These are phyloP conservation scores for Suhomyces canberraensis DNA, from an alignment of 805 yeast genomes.

Conservation along the genomic window DNA sequence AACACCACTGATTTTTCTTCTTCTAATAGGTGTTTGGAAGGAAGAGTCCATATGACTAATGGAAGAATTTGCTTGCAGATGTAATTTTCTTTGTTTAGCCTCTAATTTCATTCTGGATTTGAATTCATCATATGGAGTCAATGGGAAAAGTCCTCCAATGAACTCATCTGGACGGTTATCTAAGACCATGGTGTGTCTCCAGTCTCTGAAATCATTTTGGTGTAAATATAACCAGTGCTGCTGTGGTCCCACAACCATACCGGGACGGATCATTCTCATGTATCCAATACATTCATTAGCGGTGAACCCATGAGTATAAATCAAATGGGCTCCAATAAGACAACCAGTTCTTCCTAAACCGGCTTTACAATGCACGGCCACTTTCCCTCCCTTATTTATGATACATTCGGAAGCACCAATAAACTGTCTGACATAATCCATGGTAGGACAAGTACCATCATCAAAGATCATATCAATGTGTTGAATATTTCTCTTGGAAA, in stretches of 20 bases:
- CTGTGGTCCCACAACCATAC: conserved; percentile 99
- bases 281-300: conserved; percentile 96
- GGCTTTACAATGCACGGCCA: conserved; percentile 99
- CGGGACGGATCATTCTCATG: conserved; percentile 95
- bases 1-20: conserved; percentile 63
- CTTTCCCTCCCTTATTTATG: conserved; percentile 80
- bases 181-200: conserved; percentile 88
- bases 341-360: conserved; percentile 98
- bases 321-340: conserved; percentile 93
- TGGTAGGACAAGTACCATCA: conserved; percentile 96
- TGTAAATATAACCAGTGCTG: conserved; percentile 98
- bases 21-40: conserved; percentile 72
- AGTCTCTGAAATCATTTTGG: conserved; percentile 92
- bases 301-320: conserved; percentile 94
- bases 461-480: conserved; percentile 96
- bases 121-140: conserved; percentile 60
- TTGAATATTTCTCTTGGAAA: conserved; percentile 76
- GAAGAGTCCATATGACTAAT: conserved; percentile 41
- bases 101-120: conserved; percentile 50
- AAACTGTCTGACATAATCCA: conserved; percentile 88
- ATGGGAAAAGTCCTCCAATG: conserved; percentile 65
- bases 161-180: conserved; percentile 63
- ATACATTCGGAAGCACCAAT: conserved; percentile 94
- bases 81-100: conserved; percentile 35
- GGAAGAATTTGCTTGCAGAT: conserved; percentile 27